phyloP scores from a whole-genome alignment of 441 rosid species.

The Isatis lusitanica region DNA sequence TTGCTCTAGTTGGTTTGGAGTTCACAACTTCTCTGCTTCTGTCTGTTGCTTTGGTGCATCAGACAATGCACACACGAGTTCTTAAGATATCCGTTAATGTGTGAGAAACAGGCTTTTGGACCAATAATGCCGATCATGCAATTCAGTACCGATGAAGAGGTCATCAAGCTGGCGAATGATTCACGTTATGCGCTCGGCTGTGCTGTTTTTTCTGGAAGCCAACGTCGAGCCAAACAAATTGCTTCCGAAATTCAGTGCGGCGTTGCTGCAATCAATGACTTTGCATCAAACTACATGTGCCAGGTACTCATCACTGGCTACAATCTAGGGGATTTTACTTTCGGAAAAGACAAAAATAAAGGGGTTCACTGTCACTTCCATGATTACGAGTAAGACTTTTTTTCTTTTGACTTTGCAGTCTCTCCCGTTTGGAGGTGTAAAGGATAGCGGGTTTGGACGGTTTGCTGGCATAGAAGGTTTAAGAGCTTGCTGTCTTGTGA shows the following conservation, averaged over 20 bases:
- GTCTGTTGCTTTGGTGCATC: conserved; percentile 8
- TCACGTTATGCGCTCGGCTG: conserved; percentile 94
- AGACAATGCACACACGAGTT: neutral
- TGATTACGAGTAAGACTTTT: neutral
- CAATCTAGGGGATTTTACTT: neutral
- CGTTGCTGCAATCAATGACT: conserved; percentile 91
- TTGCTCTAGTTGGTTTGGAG: neutral
- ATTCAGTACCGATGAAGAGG: conserved; percentile 91
- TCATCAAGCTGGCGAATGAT: conserved; percentile 79
- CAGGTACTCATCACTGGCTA: conserved; percentile 56
- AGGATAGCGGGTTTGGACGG: conserved; percentile 94
- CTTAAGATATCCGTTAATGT: neutral
- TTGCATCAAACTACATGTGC: conserved; percentile 89
- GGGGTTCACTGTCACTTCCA: neutral
- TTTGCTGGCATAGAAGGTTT: conserved; percentile 95
- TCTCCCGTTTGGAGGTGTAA: conserved; percentile 94
- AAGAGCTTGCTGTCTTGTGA: conserved; percentile 92
- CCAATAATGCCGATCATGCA: conserved; percentile 98
- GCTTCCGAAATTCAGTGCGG: conserved; percentile 92
- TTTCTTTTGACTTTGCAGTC: conserved; percentile 54
- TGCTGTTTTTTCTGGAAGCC: conserved; percentile 87
- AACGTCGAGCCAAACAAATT: conserved; percentile 73
- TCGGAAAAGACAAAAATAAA: neutral
- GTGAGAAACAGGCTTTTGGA: conserved; percentile 77
- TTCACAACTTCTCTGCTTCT: neutral